These are phyloP conservation scores for Lanmaoa rubissima DNA, from an alignment of 768 basidiomycete genomes.

Conservation along the genomic window DNA sequence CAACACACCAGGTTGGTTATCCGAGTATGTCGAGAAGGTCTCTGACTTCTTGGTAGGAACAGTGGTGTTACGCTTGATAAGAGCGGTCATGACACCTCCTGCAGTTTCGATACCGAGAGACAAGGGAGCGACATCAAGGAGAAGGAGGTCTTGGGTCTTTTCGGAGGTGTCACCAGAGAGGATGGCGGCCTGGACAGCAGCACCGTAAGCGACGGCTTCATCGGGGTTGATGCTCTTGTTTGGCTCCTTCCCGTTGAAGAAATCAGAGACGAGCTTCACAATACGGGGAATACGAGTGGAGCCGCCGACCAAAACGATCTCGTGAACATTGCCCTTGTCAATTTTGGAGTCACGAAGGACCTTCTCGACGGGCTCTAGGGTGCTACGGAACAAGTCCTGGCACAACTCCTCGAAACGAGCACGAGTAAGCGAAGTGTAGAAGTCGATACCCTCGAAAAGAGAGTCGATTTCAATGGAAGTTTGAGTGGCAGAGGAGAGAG, in stretches of 20 bases:
- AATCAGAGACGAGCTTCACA: constrained; percentile 96
- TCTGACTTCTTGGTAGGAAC: constrained; percentile 99
- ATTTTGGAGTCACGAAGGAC: constrained; percentile 98
- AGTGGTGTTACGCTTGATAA: constrained; percentile 98
- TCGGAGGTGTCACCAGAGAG: constrained; percentile 97
- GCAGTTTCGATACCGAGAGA: constrained; percentile 97
- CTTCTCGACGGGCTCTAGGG: constrained; percentile 95
- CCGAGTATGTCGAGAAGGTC: constrained; percentile 97
- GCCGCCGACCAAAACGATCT: constrained; percentile 97
- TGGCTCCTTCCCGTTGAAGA: constrained; percentile 98
- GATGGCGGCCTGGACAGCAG: constrained; percentile 97
- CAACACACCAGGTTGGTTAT: constrained; percentile 98
- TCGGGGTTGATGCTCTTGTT: constrained; percentile 99
- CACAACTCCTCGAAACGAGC: constrained; percentile 97
- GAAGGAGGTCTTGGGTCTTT: constrained; percentile 93
- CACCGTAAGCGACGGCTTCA: constrained; percentile 98
- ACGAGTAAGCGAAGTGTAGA: constrained; percentile 97
- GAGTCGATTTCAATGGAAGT: constrained; percentile 99
- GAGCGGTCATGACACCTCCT: constrained; percentile 97
- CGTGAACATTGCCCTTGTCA: constrained; percentile 93
- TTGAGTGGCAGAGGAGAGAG: constrained; percentile 93
- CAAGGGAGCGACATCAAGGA: constrained; percentile 90
- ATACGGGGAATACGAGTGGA: constrained; percentile 98
- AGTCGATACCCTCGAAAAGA: constrained; percentile 95
- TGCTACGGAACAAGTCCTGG: constrained; percentile 92